Base-by-base conservation (phyloP, 306 rosid species). In the Delonix regia region DNA sequence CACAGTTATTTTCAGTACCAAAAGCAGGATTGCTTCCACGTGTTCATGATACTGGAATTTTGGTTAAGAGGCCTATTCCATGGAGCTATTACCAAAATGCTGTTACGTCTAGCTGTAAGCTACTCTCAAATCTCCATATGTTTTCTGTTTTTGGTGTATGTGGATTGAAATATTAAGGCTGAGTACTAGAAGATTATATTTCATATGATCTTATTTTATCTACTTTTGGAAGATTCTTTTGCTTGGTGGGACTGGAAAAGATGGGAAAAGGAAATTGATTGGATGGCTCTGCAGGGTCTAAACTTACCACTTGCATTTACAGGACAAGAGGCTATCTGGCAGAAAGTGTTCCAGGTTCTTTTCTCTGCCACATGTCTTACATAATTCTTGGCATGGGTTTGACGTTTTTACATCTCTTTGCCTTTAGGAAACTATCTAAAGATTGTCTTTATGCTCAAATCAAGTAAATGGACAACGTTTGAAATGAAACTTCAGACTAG, bases 231-330 rank as follows among this genome's bases (percentile, higher is more conserved):
- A 94, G 98, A 94, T 86, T 81, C 97, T 69, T 86, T 88, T 66
- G 92, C 97, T 74, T 94, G 97, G 96, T 94, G 97, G 97, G 97
- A 88, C 86, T 94, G 98, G 98, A 57, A 85, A 70, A 88, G 98
- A 86, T 91, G 98, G 98, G 96, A 91, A 70, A 90, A 85, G 84
- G 98, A 94, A 90, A 94, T 94, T 75, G 98, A 94, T 83, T 90
- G 97, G 98, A 94, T 94, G 98, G 98, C 97, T 48, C 85, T 91
- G 80, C 98, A 94, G 55, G 98, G 98, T 41, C 80, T 94, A 78
- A 94, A 94, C 78, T 79, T 94, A 81, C 98, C 97, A 3, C 87
- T 91, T 56, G 93, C 97, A 63, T 94, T 94, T 75, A 91, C 98
- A 1, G 98, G 98, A 67, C 98, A 94, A 81, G 98, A 94, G 87